phyloP scores from a whole-genome alignment of 2,329 filamentous ascomycete species.

The Fusarium sublunatum region DNA sequence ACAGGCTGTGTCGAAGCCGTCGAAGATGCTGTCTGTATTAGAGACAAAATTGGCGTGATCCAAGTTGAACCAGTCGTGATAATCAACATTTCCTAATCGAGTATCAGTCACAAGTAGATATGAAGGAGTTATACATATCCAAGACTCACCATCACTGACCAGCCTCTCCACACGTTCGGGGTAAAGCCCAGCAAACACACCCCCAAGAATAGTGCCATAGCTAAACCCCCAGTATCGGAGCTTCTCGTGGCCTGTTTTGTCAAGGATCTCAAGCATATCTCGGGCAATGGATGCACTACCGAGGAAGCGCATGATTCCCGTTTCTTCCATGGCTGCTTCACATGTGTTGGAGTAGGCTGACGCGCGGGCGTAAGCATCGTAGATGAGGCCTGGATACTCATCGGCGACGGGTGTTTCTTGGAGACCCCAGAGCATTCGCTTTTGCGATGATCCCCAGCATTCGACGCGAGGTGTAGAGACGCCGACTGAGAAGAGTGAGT shows the following conservation, averaged over 20 bases:
- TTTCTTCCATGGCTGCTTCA: slow-evolving; percentile 52
- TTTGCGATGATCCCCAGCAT: slow-evolving; percentile 60
- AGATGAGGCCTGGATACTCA: slow-evolving; percentile 58
- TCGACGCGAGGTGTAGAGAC: slow-evolving; percentile 62
- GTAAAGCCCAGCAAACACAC: slow-evolving; percentile 63
- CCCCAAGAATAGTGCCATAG: slow-evolving; percentile 65
- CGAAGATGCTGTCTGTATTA: slow-evolving; percentile 66
- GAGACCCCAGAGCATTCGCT: slow-evolving; percentile 57
- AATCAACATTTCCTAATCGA: slow-evolving; percentile 59
- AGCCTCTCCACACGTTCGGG: slow-evolving; percentile 63
- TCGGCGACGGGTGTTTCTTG: slow-evolving; percentile 59
- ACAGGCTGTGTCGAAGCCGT: slow-evolving; percentile 65
- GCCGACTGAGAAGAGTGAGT: slow-evolving; percentile 51
- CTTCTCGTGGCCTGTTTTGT: slow-evolving; percentile 55
- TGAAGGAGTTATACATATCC: rapidly evolving
- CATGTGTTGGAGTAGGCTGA: slow-evolving; percentile 58
- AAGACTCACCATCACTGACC: slow-evolving; percentile 60
- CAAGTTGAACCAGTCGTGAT: slow-evolving; percentile 64
- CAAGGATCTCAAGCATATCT: slow-evolving; percentile 61
- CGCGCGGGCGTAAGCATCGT: slow-evolving; percentile 58
- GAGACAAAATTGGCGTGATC: slow-evolving; percentile 59
- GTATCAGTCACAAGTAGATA: background rate
- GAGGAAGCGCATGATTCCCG: slow-evolving; percentile 55
- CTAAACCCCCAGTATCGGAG: slow-evolving; percentile 66
- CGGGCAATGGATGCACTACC: slow-evolving; percentile 59